phyloP scores from a whole-genome alignment of 768 basidiomycete genomes.

The Cyclocybe aegerita region DNA sequence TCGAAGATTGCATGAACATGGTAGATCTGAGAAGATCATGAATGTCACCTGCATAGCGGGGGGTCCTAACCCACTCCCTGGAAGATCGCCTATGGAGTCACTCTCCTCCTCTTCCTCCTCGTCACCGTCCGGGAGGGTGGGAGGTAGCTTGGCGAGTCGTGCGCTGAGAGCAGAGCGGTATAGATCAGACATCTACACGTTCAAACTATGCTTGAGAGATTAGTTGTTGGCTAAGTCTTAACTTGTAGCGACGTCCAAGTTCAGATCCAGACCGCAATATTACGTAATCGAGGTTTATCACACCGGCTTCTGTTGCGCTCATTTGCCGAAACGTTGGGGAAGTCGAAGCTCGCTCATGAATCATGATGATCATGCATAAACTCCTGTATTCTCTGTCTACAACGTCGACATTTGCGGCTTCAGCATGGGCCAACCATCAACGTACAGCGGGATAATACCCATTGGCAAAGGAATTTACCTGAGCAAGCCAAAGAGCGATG shows the following conservation, averaged over 20 bases:
- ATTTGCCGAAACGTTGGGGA: too few species aligned
- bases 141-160: constrained; percentile 73
- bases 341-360: too few species aligned
- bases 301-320: too few species aligned
- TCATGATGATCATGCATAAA: too few species aligned
- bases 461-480: constrained; percentile 24
- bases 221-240: too few species aligned
- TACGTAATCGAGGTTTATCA: too few species aligned
- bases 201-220: too few species aligned
- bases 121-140: constrained; percentile 25
- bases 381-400: background rate
- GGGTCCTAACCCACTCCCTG: constrained; percentile 58
- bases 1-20: constrained; percentile 16
- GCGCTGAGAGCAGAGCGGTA: constrained; percentile 78
- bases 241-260: too few species aligned
- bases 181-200: constrained; percentile 58
- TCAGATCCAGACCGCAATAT: too few species aligned
- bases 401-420: background rate
- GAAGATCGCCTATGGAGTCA: constrained; percentile 62
- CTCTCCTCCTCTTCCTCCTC: constrained; percentile 56
- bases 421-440: background rate
- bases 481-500: constrained; percentile 8
- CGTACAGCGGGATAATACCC: background rate
- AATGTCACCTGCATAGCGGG: constrained; percentile 55
- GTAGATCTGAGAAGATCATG: constrained; percentile 13